These are phyloP conservation scores for Chalciporus sp. DNA, from an alignment of 1,284 basidiomycete species.

Conservation along the genomic window DNA sequence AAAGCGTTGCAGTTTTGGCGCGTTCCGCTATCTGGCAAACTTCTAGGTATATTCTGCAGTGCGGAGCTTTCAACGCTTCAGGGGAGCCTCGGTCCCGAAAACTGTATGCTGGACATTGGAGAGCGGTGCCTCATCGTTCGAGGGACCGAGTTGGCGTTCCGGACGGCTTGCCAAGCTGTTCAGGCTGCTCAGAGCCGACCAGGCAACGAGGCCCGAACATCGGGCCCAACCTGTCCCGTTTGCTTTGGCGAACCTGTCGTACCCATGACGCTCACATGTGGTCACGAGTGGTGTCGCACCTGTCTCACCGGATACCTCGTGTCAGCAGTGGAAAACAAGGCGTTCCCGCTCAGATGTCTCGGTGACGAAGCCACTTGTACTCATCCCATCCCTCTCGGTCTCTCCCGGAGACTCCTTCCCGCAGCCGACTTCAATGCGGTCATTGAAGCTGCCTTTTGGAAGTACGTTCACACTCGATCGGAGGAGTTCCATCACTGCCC, in stretches of 20 bases:
- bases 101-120: constrained; percentile 37
- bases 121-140: constrained; percentile 37
- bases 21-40: constrained; percentile 48
- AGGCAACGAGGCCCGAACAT: constrained; percentile 16
- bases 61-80: constrained; percentile 42
- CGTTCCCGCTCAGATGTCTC: constrained; percentile 71
- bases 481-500: constrained; percentile 72
- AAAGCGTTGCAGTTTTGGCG: constrained; percentile 40
- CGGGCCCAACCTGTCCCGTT: constrained; percentile 31
- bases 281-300: constrained; percentile 63
- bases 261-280: constrained; percentile 58
- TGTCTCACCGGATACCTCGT: constrained; percentile 61
- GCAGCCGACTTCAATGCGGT: constrained; percentile 54
- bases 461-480: constrained; percentile 56
- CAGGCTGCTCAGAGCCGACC: constrained; percentile 37
- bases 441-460: constrained; percentile 56
- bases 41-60: constrained; percentile 48
- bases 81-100: constrained; percentile 42
- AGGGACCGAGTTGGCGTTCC: constrained; percentile 37
- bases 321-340: constrained; percentile 54
- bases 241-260: constrained; percentile 50
- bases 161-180: constrained; percentile 43
- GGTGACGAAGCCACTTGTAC: constrained; percentile 60
- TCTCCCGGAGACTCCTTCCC: constrained; percentile 52
- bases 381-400: constrained; percentile 50